Conservation (phyloP, 805 yeast genomes). For the Metschnikowia anglica region DNA sequence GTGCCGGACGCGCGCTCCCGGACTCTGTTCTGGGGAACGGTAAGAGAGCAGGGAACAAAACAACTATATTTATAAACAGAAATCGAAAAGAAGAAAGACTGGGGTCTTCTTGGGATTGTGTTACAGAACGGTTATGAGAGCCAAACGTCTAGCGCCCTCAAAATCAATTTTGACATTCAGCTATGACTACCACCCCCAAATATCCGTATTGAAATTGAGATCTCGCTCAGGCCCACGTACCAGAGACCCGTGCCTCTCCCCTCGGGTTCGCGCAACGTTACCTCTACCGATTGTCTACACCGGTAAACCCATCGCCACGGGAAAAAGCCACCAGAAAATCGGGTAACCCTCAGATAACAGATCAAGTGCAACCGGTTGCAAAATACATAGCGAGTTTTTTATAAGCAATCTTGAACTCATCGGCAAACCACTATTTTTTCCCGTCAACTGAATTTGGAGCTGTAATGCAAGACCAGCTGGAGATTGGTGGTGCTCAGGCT, state of each 20-base stretch:
- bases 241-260: not conserved
- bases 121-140: no score
- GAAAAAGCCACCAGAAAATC: slow-evolving; percentile 12
- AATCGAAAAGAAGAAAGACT: no score
- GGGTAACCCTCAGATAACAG: slow-evolving; percentile 22
- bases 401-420: not conserved
- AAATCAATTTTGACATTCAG: no score
- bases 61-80: no score
- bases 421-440: not conserved
- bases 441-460: not conserved
- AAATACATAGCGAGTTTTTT: slow-evolving; percentile 8
- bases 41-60: no score
- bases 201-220: no score
- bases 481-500: slow-evolving; percentile 49
- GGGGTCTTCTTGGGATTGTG: no score
- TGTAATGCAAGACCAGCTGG: slow-evolving; percentile 36
- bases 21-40: no score
- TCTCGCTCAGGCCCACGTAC: not conserved
- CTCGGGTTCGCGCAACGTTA: not conserved
- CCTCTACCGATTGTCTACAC: no score
- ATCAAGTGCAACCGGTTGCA: slow-evolving; percentile 19
- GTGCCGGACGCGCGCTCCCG: no score
- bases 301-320: slow-evolving; percentile 7
- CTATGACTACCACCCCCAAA: no score
- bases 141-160: no score